These are phyloP conservation scores for Bacterosira constricta DNA, from an alignment of 108 stramenopile genomes.

Conservation along the genomic window DNA sequence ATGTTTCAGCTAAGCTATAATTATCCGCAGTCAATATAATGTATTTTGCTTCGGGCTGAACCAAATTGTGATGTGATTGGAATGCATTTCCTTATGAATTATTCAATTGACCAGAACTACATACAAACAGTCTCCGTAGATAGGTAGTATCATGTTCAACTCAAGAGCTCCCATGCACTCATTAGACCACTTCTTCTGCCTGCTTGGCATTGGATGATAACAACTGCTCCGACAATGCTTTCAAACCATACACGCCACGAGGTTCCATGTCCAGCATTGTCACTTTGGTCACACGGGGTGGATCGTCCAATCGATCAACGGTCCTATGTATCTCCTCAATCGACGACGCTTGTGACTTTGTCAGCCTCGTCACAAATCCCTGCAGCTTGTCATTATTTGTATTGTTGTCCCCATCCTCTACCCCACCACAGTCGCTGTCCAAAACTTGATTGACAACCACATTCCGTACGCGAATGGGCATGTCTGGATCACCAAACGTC, in stretches of 20 bases:
- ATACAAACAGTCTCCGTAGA: neutral
- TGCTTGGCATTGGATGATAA: too few relatives aligned
- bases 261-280: conserved; percentile 83
- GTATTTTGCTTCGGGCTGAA: too few relatives aligned
- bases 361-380: conserved; percentile 29
- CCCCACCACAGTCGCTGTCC: conserved; percentile 32
- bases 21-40: too few relatives aligned
- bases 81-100: too few relatives aligned
- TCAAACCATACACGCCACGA: conserved; percentile 86
- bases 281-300: conserved; percentile 66
- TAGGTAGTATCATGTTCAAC: too few relatives aligned
- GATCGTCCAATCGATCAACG: conserved; percentile 43
- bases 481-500: conserved; percentile 86
- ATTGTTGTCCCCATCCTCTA: neutral
- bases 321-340: conserved; percentile 20
- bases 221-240: conserved; percentile 67
- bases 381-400: conserved; percentile 8
- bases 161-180: too few relatives aligned
- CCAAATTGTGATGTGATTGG: too few relatives aligned
- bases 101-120: too few relatives aligned
- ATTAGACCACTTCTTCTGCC: too few relatives aligned
- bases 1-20: too few relatives aligned
- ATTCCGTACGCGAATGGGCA: conserved; percentile 86
- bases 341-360: conserved; percentile 37
- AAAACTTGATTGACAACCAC: conserved; percentile 90